Evolutionary conservation across 257 asterid genomes (phyloP), one percentile per base, ranked within the genome.

Genomic region (Osmanthus fragrans): DNA sequence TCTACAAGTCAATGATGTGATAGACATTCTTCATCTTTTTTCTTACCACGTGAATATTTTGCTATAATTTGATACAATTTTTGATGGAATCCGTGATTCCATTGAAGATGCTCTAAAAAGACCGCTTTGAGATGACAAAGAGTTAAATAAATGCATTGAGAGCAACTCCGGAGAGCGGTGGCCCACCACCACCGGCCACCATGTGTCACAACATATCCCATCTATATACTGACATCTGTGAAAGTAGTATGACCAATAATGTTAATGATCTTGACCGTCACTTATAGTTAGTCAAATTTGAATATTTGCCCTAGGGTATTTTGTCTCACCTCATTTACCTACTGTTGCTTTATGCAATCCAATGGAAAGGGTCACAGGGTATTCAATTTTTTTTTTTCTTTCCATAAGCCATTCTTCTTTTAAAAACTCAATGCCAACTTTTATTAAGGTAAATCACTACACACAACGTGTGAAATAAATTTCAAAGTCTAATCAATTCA

Each of bases 141-240:
- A 63, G 9, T 63, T 18, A 63, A 25, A 54, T 18, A 63, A 25
- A 54, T 11, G 69, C 34, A 63, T 12, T 63, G 33, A 63, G 5
- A 63, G 69, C 69, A 63, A 30, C 19, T 34, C 8, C 34, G 69
- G 69, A 63, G 69, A 63, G 34, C 32, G 19, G 34, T 63, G 34
- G 19, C 69, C 69, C 30, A 23, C 69, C 69, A 11, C 69, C 69
- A 63, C 69, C 34, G 69, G 69, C 69, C 69, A 25, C 16, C 19
- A 25, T 19, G 0, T 23, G 32, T 16, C 19, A 63, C 9, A 11
- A 63, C 6, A 60, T 23, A 9, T 0, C 45, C 45, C 3, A 39
- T 39, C 45, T 39, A 39, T 39, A 39, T 25, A 60, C 18, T 63
- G 69, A 63, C 69, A 63, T 63, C 19, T 23, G 69, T 63, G 34